Base-by-base conservation (phyloP, 768 basidiomycete genomes). In the Termitomyces sp. region DNA sequence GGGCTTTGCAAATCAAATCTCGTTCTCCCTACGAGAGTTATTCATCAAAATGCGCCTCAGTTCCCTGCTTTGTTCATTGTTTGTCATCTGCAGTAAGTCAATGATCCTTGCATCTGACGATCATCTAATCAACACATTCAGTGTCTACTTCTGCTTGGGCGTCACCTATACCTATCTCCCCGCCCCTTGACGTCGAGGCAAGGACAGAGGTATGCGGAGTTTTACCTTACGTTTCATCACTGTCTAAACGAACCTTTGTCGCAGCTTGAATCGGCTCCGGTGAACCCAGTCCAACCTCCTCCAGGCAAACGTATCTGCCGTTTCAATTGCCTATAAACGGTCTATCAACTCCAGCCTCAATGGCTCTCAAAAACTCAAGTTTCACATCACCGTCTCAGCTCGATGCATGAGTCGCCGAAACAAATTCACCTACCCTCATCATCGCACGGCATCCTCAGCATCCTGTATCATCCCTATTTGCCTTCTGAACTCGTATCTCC, bases 101-200 rank as follows among this genome's bases (percentile, higher is more conserved):
- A 47, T 27, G 27, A 42, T 18, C n/a, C 37, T 30, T 55, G 13
- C 18, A 54, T 20, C n/a, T 13, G 13, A 22, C 30, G 31, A 15
- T 47, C 54, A 30, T 47, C 36, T 37, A 49, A 47, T 18, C n/a
- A n/a, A 1, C 51, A 7, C 4, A n/a, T 41, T 15, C 55, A 66
- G 65, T 62, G 63, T 41, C 59, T 16, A 53, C 48, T 22, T 49
- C 51, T 54, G 58, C 34, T 31, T 58, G 45, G 30, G 65, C 61
- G n/a, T 57, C 57, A 12, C 65, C 63, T 20, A 41, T 66, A 22
- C 65, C 63, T 36, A 52, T 61, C 30, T 37, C 61, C 11, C 63
- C 61, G 41, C 59, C 63, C 20, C 61, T 64, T 37, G 65, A 66
- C 39, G 63, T 66, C 33, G 63, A 59, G 46, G 63, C 63, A 34